These are phyloP conservation scores for Scedosporium minutisporum DNA, from an alignment of 2,329 filamentous ascomycete species.

Conservation along the genomic window DNA sequence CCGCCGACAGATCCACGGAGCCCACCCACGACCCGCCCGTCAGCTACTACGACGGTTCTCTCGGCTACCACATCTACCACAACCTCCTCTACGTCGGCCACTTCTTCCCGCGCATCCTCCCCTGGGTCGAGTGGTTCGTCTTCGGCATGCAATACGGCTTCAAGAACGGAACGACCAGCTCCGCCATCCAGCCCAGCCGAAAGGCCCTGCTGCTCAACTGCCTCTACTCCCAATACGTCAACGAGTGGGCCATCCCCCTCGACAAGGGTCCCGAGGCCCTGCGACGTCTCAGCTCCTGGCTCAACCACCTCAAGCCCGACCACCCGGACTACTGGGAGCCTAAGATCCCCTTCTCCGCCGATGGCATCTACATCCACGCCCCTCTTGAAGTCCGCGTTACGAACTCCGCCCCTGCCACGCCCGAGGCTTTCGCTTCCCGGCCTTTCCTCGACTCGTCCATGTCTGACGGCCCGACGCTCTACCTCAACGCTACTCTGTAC, in stretches of 20 bases:
- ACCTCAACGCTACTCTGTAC: slow-evolving; percentile 85
- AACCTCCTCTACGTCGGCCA: slow-evolving; percentile 76
- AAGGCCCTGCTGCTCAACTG: slow-evolving; percentile 90
- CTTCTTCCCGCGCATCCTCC: slow-evolving; percentile 68
- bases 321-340: slow-evolving; percentile 56
- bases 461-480: slow-evolving; percentile 62
- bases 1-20: slow-evolving; percentile 66
- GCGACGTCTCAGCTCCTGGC: slow-evolving; percentile 73
- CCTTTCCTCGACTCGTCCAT: slow-evolving; percentile 61
- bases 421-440: slow-evolving; percentile 17
- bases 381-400: slow-evolving; percentile 84
- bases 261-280: slow-evolving; percentile 81
- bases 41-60: slow-evolving; percentile 69
- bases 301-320: slow-evolving; percentile 52
- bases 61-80: slow-evolving; percentile 89
- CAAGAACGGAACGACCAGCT: slow-evolving; percentile 53
- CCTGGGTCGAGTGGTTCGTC: slow-evolving; percentile 90
- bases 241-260: slow-evolving; percentile 93
- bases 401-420: slow-evolving; percentile 44
- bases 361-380: slow-evolving; percentile 75
- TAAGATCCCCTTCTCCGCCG: slow-evolving; percentile 70
- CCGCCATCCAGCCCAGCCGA: slow-evolving; percentile 71
- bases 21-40: slow-evolving; percentile 47
- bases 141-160: slow-evolving; percentile 98
- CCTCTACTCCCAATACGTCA: slow-evolving; percentile 95